phyloP scores from a whole-genome alignment of 192 early-diverging fungal genomes.

The Phlyctochytrium bullatum region DNA sequence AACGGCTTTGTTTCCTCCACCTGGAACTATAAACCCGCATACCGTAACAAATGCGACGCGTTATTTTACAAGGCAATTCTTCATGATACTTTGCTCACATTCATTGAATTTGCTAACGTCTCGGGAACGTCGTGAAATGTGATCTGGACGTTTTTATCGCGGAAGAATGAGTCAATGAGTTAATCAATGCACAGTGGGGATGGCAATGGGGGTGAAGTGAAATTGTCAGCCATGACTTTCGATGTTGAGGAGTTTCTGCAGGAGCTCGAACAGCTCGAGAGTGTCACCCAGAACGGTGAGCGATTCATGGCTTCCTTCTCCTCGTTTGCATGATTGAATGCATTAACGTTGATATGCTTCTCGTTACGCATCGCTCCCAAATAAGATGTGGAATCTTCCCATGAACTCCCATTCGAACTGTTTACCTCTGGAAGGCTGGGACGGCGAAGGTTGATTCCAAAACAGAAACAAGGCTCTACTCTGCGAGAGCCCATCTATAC shows the following conservation, averaged over 20 bases:
- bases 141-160: too few relatives aligned
- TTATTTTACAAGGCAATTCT: too few relatives aligned
- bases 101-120: too few relatives aligned
- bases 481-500: neutral
- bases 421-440: neutral
- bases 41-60: too few relatives aligned
- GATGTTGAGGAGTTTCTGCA: neutral
- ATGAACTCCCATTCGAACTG: neutral
- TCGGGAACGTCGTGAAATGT: too few relatives aligned
- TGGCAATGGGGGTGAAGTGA: too few relatives aligned
- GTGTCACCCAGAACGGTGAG: neutral
- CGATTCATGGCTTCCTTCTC: neutral
- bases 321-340: neutral
- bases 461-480: neutral
- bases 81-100: too few relatives aligned
- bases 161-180: too few relatives aligned
- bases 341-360: neutral
- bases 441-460: neutral
- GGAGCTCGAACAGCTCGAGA: neutral
- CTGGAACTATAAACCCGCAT: too few relatives aligned
- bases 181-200: too few relatives aligned
- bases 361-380: neutral
- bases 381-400: neutral
- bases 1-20: too few relatives aligned
- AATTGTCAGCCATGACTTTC: too few relatives aligned